Conservation (phyloP, 2,329 filamentous ascomycete species). For the Nothophoma quercina region DNA sequence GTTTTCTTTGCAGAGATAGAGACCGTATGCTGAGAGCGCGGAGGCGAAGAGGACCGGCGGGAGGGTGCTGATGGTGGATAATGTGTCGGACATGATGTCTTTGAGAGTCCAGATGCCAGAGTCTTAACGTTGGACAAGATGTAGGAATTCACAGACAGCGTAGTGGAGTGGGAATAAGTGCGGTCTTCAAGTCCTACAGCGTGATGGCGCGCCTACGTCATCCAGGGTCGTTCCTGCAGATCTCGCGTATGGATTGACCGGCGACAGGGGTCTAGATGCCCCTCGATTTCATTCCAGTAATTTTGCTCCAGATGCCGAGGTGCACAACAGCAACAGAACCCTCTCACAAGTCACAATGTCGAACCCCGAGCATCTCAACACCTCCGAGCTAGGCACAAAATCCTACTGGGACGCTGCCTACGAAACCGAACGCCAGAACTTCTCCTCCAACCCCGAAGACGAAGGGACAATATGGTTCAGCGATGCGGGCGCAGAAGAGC, state of each 20-base stretch:
- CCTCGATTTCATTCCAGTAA: constrained; percentile 1
- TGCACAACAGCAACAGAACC: neutral
- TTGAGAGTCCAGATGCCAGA: neutral
- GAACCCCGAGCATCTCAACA: constrained; percentile 63
- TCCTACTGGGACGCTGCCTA: constrained; percentile 72
- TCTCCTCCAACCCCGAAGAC: constrained; percentile 75
- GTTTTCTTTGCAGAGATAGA: constrained; percentile 45
- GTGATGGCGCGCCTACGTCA: neutral
- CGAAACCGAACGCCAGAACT: constrained; percentile 73
- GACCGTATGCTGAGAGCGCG: constrained; percentile 38
- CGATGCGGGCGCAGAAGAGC: constrained; percentile 85
- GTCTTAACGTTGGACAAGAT: neutral
- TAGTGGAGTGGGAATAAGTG: neutral
- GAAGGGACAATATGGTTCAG: constrained; percentile 96
- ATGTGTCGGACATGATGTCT: neutral
- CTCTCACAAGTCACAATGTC: constrained; percentile 24
- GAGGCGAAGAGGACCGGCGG: constrained; percentile 30
- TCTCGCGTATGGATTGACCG: neutral
- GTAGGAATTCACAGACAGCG: neutral
- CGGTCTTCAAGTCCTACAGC: neutral
- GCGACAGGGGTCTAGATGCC: constrained; percentile 1
- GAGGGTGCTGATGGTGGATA: constrained; percentile 13
- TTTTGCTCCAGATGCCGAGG: constrained; percentile 6
- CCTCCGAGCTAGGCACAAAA: constrained; percentile 84
- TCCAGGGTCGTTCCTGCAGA: neutral